Evolutionary conservation across 192 early-diverging fungal genomes (phyloP).

Genomic region (Paraglomus brasilianum): DNA sequence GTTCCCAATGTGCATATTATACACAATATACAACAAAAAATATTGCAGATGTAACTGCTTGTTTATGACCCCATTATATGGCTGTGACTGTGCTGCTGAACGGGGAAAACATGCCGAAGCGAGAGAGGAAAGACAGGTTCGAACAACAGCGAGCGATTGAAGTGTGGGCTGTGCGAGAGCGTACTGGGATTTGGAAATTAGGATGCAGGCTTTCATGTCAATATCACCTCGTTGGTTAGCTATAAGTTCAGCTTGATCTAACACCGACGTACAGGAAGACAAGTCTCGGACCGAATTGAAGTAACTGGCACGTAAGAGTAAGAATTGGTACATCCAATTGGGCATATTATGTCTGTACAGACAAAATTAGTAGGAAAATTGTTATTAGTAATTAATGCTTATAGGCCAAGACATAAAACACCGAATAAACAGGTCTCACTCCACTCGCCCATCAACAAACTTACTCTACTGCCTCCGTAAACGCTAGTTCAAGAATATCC

Average conservation of each 20-base stretch:
- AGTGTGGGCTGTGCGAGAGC: conserved; percentile 28
- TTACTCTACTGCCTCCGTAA: conserved; percentile 30
- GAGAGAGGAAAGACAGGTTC: conserved; percentile 18
- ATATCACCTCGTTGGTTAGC: conserved; percentile 31
- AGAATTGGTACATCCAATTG: conserved; percentile 31
- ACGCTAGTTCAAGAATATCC: conserved; percentile 21
- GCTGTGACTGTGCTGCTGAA: conserved; percentile 6
- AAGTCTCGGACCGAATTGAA: conserved; percentile 18
- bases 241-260: conserved; percentile 28
- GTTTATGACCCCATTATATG: conserved; percentile 24
- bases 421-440: background rate
- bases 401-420: background rate
- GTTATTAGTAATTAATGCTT: background rate
- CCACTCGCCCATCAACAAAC: conserved; percentile 10
- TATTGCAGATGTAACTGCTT: conserved; percentile 29
- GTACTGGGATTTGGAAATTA: conserved; percentile 30
- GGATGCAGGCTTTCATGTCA: conserved; percentile 35
- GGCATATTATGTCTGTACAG: conserved; percentile 21
- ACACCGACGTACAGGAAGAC: conserved; percentile 18
- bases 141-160: background rate
- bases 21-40: conserved; percentile 27
- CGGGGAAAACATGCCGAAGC: conserved; percentile 31
- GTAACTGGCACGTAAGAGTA: conserved; percentile 14
- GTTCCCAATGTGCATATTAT: conserved; percentile 33
- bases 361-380: background rate